Base-by-base conservation (phyloP, 208 protist genomes). In the Wallacemonas sp. region DNA sequence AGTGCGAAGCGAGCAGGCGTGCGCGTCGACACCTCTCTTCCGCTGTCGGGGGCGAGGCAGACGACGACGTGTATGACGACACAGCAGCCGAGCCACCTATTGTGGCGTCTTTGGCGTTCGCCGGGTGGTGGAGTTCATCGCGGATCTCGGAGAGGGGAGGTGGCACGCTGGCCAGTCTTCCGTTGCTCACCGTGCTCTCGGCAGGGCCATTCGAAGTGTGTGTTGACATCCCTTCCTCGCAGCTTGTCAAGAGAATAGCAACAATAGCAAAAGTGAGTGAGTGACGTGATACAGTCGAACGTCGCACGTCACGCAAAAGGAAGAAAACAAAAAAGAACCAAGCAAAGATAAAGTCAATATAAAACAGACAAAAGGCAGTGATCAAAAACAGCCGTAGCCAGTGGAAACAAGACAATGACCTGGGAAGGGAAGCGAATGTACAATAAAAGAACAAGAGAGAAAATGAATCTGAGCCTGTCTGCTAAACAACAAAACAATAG, bases 1-100 rank as follows among this genome's bases (percentile, higher is more conserved):
- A 82, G 41, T 82, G 78, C 9, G 69, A 71, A 1, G 85, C 85
- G 27, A 91, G 33, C 17, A 71, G 48, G 32, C 80, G 74, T 1
- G 73, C 76, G 2, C 61, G 68, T 4, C 66, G 73, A 72, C 85
- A 85, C 4, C 58, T 66, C 41, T 81, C 75, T 14, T 48, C 27
- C 2, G 56, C 30, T 11, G 47, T 48, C 11, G 19, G n/a, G 55
- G 36, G 30, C 23, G 26, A 2, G 19, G 36, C 6, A n/a, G 57
- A 63, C 16, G 57, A 49, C 14, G 9, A 21, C 34, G 57, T n/a
- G 4, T 8, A 12, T 11, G 24, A n/a, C 52, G 24, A 17, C 6
- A 11, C 30, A 23, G 8, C 30, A 21, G 46, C 17, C 21, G 46
- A 11, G 17, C 38, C 12, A n/a, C n/a, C n/a, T n/a, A n/a, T n/a